Conservation (phyloP, 2,329 filamentous ascomycete species). For the Ilyonectria mors-panacis region DNA sequence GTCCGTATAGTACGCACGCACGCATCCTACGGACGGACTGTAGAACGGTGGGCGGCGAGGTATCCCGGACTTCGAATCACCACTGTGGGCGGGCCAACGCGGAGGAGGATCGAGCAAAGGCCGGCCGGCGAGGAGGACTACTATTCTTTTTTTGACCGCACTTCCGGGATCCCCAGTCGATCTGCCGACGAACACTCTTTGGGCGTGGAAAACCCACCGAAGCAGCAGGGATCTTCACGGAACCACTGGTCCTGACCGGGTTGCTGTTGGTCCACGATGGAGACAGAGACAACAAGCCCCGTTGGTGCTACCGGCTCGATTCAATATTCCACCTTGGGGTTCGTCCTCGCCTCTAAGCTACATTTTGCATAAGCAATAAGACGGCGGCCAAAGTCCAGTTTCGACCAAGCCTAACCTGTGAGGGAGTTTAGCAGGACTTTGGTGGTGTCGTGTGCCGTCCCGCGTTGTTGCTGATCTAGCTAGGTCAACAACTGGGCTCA, state of each 20-base stretch:
- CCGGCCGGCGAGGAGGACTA: not conserved
- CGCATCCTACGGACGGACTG: not conserved
- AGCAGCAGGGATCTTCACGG: conserved; percentile 14
- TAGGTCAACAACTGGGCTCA: not conserved
- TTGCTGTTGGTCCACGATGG: conserved; percentile 18
- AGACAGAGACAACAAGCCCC: not conserved
- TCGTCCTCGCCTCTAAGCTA: conserved; percentile 22
- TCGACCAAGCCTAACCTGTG: too few species aligned
- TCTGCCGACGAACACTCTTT: conserved; percentile 21
- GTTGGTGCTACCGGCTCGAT: conserved; percentile 14
- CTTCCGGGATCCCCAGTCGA: conserved; percentile 12
- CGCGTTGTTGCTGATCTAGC: not conserved
- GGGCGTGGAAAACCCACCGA: conserved; percentile 2
- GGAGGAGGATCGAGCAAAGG: not conserved
- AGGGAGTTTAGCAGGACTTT: not conserved
- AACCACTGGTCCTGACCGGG: conserved; percentile 1
- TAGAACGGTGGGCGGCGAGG: not conserved
- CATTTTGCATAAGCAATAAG: not conserved
- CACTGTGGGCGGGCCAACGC: conserved; percentile 20
- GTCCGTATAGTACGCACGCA: not conserved
- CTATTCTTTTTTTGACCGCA: conserved; percentile 35
- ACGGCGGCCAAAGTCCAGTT: too few species aligned
- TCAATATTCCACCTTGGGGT: conserved; percentile 7
- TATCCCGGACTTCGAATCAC: conserved; percentile 10
- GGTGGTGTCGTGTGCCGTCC: too few species aligned